Base-by-base conservation (phyloP, 495 filamentous ascomycete genomes). In the Cairneyella variabilis region DNA sequence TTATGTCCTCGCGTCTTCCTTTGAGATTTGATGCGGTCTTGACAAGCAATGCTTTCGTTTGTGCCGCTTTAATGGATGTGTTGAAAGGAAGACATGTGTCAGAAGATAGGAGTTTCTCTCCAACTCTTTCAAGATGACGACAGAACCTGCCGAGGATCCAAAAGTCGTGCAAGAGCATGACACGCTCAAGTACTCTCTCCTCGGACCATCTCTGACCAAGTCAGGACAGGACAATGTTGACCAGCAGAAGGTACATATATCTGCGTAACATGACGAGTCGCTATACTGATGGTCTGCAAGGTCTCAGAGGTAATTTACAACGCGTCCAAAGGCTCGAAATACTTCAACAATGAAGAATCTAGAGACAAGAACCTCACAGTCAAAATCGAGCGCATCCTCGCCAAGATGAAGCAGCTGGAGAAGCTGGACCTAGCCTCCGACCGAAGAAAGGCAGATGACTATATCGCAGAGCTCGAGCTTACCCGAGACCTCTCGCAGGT, bases 221-320 rank as follows among this genome's bases (percentile, higher is more conserved):
- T 87, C 92, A 23, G 93, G 93, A 1, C 93, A 97, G 64, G 91
- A 97, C 60, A 73, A 77, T 18, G 93, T 97, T n/a, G 88, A 97
- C 64, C 93, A 97, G 75, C 76, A 80, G 48, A 93, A 92, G 74
- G 61, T 56, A 30, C 28, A n/a, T 14, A 39, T 21, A 41, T 25
- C 11, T 46, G 28, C 28, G n/a, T n/a, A n/a, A 52, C 37, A 17
- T 18, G 1, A 18, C 36, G 40, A 49, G 87, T 82, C 20, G 5
- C 6, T 20, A 20, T n/a, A n/a, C n/a, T n/a, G n/a, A n/a, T n/a
- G n/a, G n/a, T n/a, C n/a, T n/a, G n/a, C n/a, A 22, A 64, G 55
- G 88, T 96, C n/a, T 92, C 91, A 0, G 90, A 97, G 66, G 83
- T 99, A 53, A 99, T 99, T 45, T 97, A 96, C 70, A 89, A 95